Evolutionary conservation across 257 asterid genomes (phyloP).

Genomic region (Solanum lycopersicoides): DNA sequence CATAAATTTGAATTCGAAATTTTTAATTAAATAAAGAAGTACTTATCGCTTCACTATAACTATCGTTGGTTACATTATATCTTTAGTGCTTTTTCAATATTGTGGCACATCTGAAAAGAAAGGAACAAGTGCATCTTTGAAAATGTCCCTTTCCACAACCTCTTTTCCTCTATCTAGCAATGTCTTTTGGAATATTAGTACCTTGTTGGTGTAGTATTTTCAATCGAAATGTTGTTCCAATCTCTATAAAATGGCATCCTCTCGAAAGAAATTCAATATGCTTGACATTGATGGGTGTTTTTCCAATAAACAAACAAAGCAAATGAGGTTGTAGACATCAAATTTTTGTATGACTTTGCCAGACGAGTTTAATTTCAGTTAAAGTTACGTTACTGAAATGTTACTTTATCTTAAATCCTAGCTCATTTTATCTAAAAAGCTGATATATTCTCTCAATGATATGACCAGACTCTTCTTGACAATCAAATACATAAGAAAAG

Average conservation of each 20-base stretch:
- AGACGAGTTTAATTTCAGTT: neutral
- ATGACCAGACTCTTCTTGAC: too few relatives aligned
- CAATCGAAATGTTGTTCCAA: neutral
- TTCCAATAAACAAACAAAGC: neutral
- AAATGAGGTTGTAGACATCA: neutral
- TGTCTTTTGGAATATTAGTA: neutral
- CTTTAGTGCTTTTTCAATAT: neutral
- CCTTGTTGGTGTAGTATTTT: neutral
- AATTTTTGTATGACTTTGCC: too few relatives aligned
- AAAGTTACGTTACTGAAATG: too few relatives aligned
- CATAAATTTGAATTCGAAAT: too few relatives aligned
- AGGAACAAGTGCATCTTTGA: neutral
- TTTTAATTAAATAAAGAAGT: too few relatives aligned
- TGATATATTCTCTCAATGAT: neutral
- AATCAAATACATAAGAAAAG: too few relatives aligned
- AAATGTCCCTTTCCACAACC: neutral
- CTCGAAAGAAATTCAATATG: neutral
- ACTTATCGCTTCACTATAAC: neutral
- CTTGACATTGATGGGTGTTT: neutral
- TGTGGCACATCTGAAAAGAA: neutral
- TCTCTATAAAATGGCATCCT: neutral
- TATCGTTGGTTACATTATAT: neutral
- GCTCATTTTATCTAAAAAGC: too few relatives aligned
- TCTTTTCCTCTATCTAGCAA: neutral
- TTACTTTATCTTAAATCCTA: too few relatives aligned